Conservation (phyloP, 139 green algal genomes). For the Chlorella sp. region DNA sequence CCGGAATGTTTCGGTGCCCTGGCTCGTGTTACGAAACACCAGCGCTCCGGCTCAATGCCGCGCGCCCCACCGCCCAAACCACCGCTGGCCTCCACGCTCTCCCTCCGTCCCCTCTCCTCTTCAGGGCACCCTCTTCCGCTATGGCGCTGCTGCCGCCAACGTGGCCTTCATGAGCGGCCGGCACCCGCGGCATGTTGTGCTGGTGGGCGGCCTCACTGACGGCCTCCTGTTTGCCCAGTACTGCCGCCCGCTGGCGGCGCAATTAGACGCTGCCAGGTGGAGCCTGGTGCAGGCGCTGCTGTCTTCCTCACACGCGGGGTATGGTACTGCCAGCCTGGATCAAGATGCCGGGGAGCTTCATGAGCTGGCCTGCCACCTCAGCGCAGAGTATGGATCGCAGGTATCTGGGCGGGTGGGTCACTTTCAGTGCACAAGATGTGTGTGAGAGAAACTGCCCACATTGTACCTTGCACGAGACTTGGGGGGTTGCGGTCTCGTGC, state of each 20-base stretch:
- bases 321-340: conserved; percentile 65
- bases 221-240: conserved; percentile 73
- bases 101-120: neutral
- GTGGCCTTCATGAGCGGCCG: conserved; percentile 45
- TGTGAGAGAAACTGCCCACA: too few species aligned
- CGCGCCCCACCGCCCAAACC: neutral
- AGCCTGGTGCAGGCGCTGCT: conserved; percentile 68
- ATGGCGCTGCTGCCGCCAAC: conserved; percentile 46
- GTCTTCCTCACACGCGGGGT: conserved; percentile 68
- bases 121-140: conserved; percentile 62
- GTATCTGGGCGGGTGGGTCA: neutral
- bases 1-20: neutral
- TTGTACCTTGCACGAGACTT: too few species aligned
- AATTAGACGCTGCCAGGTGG: conserved; percentile 45
- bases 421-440: too few species aligned
- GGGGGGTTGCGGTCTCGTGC: too few species aligned
- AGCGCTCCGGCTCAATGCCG: too few species aligned
- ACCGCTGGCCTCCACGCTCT: neutral
- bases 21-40: too few species aligned
- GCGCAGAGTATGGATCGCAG: conserved; percentile 32
- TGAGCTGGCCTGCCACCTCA: conserved; percentile 44
- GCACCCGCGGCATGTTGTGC: conserved; percentile 43
- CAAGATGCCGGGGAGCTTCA: conserved; percentile 74
- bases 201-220: conserved; percentile 70
- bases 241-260: conserved; percentile 39